phyloP scores from a whole-genome alignment of 805 yeast species.

The Kodamaea kakaduensis region DNA sequence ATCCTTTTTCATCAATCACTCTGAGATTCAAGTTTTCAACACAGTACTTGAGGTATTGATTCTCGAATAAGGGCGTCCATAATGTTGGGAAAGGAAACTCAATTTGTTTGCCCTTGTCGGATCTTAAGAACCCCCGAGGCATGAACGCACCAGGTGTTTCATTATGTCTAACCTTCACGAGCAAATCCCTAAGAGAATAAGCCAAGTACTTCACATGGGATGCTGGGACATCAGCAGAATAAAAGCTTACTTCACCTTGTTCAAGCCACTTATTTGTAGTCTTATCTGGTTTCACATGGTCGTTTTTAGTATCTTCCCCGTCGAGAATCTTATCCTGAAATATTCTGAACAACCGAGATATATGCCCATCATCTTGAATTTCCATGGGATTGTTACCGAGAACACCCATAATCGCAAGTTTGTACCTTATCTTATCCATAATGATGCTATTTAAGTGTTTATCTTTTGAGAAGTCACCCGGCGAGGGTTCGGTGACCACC shows the following conservation, averaged over 20 bases:
- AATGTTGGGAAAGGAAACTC: conserved; percentile 34
- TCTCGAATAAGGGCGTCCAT: conserved; percentile 37
- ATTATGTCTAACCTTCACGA: conserved; percentile 19
- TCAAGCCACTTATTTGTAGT: conserved; percentile 6
- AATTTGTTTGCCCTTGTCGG: conserved; percentile 20
- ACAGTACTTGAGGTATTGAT: conserved; percentile 19
- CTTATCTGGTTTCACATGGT: conserved; percentile 5
- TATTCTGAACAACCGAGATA: conserved; percentile 28
- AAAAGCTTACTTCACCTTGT: conserved; percentile 12
- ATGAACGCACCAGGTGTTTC: conserved; percentile 18
- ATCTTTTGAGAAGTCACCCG: conserved; percentile 25
- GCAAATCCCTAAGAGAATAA: conserved; percentile 23
- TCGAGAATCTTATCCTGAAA: conserved; percentile 28
- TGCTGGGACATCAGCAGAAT: conserved; percentile 14
- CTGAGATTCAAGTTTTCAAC: conserved; percentile 23
- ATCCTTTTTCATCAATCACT: conserved; percentile 26
- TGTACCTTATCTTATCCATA: conserved; percentile 29
- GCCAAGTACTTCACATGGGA: conserved; percentile 20
- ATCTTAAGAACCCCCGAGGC: conserved; percentile 26
- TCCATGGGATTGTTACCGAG: conserved; percentile 33
- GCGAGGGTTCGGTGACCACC: conserved; percentile 10
- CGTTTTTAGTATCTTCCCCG: conserved; percentile 9
- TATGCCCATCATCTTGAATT: conserved; percentile 22
- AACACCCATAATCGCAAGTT: conserved; percentile 33
- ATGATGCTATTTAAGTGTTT: conserved; percentile 29